phyloP scores from a whole-genome alignment of 129 eudicot species.

The Escallonia herrerae region DNA sequence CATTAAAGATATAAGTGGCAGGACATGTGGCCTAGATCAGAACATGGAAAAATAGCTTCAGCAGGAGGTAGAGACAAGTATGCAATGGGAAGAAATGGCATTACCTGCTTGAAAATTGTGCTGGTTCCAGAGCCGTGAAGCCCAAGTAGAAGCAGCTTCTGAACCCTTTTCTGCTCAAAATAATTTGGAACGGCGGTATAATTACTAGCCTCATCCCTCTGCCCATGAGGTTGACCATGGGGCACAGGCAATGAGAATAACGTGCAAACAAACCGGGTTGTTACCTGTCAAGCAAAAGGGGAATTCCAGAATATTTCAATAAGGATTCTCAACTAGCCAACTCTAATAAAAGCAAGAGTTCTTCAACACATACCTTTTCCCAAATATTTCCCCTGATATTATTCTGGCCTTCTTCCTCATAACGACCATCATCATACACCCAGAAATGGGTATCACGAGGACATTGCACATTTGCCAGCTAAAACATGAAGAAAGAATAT shows the following conservation, averaged over 20 bases:
- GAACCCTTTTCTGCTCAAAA: constrained; percentile 70
- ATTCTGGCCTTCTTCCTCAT: constrained; percentile 99
- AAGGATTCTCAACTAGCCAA: constrained; percentile 1
- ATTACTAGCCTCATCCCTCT: constrained; percentile 78
- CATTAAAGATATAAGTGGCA: too few species aligned
- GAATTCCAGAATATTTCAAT: constrained; percentile 9
- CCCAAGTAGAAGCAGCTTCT: constrained; percentile 88
- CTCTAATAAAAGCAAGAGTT: neutral
- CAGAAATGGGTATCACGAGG: constrained; percentile 99
- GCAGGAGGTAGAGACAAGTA: too few species aligned
- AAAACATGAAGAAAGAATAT: constrained; percentile 18
- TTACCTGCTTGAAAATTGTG: constrained; percentile 98
- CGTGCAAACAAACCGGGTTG: constrained; percentile 70
- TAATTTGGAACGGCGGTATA: constrained; percentile 65
- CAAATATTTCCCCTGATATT: constrained; percentile 95
- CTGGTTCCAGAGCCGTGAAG: constrained; percentile 94
- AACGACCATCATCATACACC: constrained; percentile 99
- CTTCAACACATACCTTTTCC: constrained; percentile 67
- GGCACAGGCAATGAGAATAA: constrained; percentile 87
- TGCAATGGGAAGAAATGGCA: neutral
- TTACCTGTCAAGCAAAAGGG: constrained; percentile 45
- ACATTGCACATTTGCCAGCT: constrained; percentile 94
- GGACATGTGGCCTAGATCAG: too few species aligned
- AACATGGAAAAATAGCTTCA: too few species aligned
- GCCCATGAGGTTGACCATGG: constrained; percentile 69